Evolutionary conservation across 163 green algal genomes (phyloP), one percentile per base, ranked within the genome.

Genomic region (Botryococcus braunii): DNA sequence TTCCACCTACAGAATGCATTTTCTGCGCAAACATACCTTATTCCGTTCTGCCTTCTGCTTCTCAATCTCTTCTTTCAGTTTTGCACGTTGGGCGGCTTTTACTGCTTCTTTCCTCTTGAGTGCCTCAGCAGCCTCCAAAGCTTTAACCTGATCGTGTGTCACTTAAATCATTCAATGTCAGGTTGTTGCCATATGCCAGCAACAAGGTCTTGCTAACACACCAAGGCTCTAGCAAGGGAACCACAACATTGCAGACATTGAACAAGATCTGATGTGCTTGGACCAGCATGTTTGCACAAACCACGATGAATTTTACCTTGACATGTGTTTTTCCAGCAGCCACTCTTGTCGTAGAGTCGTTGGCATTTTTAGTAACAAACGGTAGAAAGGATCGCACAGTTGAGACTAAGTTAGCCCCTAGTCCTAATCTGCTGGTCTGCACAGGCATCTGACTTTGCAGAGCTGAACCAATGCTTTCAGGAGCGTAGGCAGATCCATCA

Each of bases 361-460:
- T 36, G 6, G 50, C 40, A 48, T 74, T 76, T 36, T 47, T 57
- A 6, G 39, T 57, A 47, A 32, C 35, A 47, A 73, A 72, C 25
- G 79, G 77, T 66, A 85, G 69, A 62, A 85, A 80, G 4, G 79
- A 84, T 13, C 77, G 73, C 13, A 85, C 67, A 21, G 73, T 75
- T 38, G 77, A 81, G 11, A 82, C 71, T 49, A 85, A 52, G 69
- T 85, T 85, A 58, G 64, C 48, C 3, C 69, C 63, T 40, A 84
- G 41, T 32, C 75, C 47, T 9, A 6, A 37, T 25, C 29, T 40
- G 29, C 5, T 49, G 9, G 8, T 32, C 34, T 25, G 35, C 61
- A 7, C 61, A 35, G 36, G 2, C 43, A 23, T 32, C 58, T 32
- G 27, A 43, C 9, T 21, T 31, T n/a, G 8, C 50, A 1, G 50